A percentile compares a stretch with the other conserved stretches of the same genome.
These are phyloP conservation scores for Lactarius evosmus DNA, from an alignment of 768 basidiomycete species.

Conservation along the genomic window DNA sequence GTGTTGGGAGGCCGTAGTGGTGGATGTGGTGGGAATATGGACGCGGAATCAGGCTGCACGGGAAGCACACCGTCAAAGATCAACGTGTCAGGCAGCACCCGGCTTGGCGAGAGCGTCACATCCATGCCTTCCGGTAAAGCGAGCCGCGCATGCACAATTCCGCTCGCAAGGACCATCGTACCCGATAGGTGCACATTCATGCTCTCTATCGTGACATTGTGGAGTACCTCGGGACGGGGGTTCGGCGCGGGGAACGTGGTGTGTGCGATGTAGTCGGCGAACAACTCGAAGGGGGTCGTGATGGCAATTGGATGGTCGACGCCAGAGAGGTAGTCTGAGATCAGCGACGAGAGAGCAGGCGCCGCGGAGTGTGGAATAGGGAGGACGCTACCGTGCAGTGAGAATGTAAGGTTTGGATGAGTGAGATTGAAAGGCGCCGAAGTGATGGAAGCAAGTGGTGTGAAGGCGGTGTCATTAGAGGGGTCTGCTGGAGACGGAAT, in stretches of 20 bases:
- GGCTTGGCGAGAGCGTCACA: slow-evolving; percentile 57
- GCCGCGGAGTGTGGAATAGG: slow-evolving; percentile 44
- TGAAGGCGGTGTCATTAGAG: slow-evolving; percentile 22
- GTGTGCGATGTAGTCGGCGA: slow-evolving; percentile 45
- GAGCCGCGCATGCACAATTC: slow-evolving; percentile 59
- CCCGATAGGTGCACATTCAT: slow-evolving; percentile 64
- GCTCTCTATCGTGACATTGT: slow-evolving; percentile 67
- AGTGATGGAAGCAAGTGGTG: slow-evolving; percentile 53
- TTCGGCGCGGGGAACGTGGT: slow-evolving; percentile 63
- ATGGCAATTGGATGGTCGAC: slow-evolving; percentile 56
- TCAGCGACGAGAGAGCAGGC: slow-evolving; percentile 53
- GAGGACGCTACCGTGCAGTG: slow-evolving; percentile 54
- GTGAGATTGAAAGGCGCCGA: slow-evolving; percentile 58
- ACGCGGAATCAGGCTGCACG: not conserved
- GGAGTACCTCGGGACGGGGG: slow-evolving; percentile 62
- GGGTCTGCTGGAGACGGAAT: slow-evolving; percentile 37
- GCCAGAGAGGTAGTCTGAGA: slow-evolving; percentile 62
- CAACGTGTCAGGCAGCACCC: slow-evolving; percentile 70
- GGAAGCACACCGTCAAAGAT: slow-evolving; percentile 59
- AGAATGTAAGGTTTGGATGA: slow-evolving; percentile 64
- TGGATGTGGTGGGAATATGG: not conserved
- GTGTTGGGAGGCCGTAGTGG: not conserved
- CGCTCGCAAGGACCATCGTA: slow-evolving; percentile 59
- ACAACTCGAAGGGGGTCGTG: slow-evolving; percentile 45
- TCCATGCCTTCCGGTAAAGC: slow-evolving; percentile 70